Conservation (phyloP, 768 basidiomycete genomes). For the Thelephora ganbajun region DNA sequence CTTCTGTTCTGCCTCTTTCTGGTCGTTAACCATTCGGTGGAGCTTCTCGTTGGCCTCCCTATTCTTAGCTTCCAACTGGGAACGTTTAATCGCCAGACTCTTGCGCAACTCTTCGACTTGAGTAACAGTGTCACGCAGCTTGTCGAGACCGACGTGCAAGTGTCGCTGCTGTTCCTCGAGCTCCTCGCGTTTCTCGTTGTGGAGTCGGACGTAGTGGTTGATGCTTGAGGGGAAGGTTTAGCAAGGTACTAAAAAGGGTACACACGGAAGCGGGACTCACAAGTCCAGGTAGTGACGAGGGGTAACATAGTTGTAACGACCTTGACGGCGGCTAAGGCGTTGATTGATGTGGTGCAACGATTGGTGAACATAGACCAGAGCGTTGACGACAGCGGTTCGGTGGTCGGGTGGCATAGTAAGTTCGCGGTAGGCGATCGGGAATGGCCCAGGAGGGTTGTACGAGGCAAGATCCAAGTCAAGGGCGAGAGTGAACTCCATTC, state of each 20-base stretch:
- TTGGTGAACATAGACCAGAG: conserved; percentile 82
- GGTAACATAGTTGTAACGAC: conserved; percentile 93
- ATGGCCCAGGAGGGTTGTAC: conserved; percentile 66
- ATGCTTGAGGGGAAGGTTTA: conserved; percentile 39
- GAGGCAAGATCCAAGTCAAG: conserved; percentile 83
- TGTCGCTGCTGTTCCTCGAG: conserved; percentile 98
- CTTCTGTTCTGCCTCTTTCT: conserved; percentile 98
- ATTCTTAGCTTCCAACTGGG: conserved; percentile 86
- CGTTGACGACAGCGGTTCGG: conserved; percentile 85
- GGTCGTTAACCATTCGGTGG: conserved; percentile 94
- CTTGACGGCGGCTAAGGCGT: conserved; percentile 80
- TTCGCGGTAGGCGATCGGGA: conserved; percentile 83
- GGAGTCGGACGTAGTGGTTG: conserved; percentile 91
- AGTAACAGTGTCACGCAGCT: conserved; percentile 87
- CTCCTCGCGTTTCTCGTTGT: conserved; percentile 93
- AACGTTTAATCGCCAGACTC: conserved; percentile 87
- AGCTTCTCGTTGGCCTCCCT: conserved; percentile 95
- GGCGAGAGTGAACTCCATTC: conserved; percentile 88
- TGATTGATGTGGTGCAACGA: conserved; percentile 84
- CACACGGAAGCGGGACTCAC: conserved; percentile 36
- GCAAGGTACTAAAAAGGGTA: conserved; percentile 1
- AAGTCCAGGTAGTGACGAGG: conserved; percentile 98
- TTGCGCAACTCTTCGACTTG: conserved; percentile 94
- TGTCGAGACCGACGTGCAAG: conserved; percentile 94
- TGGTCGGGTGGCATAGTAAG: conserved; percentile 80